Conservation (phyloP, 805 yeast species). For the Lipomyces sp. region DNA sequence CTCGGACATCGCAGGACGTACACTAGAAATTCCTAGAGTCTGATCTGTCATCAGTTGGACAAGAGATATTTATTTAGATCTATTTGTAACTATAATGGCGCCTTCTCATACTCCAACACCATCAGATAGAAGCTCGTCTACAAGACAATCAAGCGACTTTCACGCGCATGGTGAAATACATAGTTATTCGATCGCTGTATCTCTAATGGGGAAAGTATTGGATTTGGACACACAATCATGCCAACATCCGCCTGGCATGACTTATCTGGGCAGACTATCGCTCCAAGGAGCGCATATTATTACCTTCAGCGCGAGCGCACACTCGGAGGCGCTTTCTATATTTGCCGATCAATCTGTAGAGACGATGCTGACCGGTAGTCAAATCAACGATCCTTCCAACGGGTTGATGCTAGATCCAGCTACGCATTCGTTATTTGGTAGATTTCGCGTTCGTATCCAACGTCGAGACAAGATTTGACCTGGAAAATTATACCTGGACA, state of each 20-base stretch:
- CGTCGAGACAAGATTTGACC: not conserved
- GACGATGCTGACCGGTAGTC: not conserved
- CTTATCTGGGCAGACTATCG: not conserved
- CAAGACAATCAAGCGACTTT: too few relatives aligned
- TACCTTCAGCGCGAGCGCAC: not conserved
- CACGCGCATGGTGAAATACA: too few relatives aligned
- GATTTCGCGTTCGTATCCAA: not conserved
- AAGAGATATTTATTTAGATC: not conserved
- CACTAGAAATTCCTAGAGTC: not conserved
- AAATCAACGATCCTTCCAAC: not conserved
- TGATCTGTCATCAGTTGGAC: not conserved
- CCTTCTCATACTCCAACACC: too few relatives aligned
- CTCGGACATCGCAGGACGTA: not conserved
- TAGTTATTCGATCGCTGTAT: not conserved
- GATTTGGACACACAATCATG: not conserved
- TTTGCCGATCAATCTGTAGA: not conserved
- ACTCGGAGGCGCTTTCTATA: not conserved
- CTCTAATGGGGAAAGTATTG: not conserved
- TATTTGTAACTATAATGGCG: not conserved
- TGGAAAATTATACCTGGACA: not conserved
- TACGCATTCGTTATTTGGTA: not conserved
- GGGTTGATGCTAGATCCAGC: not conserved
- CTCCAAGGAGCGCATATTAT: not conserved
- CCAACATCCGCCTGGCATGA: not conserved
- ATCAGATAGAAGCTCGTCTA: too few relatives aligned